Conservation (phyloP, 1,284 basidiomycete genomes). For the Malassezia slooffiae region DNA sequence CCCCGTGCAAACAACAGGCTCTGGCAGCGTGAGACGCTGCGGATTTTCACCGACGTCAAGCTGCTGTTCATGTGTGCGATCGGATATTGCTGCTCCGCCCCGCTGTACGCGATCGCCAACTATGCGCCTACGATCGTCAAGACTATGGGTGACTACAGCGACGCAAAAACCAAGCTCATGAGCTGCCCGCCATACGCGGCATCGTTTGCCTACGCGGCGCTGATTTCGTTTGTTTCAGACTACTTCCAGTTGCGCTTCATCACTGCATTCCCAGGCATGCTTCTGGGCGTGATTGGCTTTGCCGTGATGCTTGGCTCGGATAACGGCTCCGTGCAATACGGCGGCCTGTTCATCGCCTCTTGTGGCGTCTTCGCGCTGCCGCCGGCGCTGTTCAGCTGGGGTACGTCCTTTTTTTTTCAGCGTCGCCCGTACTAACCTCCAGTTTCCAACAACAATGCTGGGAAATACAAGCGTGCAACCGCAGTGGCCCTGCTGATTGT, state of each 20-base stretch:
- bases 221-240: slow-evolving; percentile 30
- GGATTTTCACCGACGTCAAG: slow-evolving; percentile 25
- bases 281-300: slow-evolving; percentile 24
- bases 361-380: slow-evolving; percentile 24
- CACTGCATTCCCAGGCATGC: slow-evolving; percentile 17
- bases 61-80: slow-evolving; percentile 20
- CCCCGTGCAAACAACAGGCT: no score
- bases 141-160: slow-evolving; percentile 20
- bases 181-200: slow-evolving; percentile 33
- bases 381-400: slow-evolving; percentile 12
- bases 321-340: no score
- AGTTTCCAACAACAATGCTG: slow-evolving; percentile 22
- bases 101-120: slow-evolving; percentile 32
- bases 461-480: slow-evolving; percentile 34
- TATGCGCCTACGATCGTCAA: slow-evolving; percentile 40
- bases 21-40: slow-evolving; percentile 22
- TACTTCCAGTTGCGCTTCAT: slow-evolving; percentile 23
- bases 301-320: slow-evolving; percentile 23
- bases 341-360: slow-evolving; percentile 28
- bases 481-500: slow-evolving; percentile 30
- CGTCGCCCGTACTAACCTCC: no score
- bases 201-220: slow-evolving; percentile 28
- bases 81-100: slow-evolving; percentile 24
- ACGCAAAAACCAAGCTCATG: slow-evolving; percentile 27
- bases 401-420: no score